Base-by-base conservation (phyloP, 1,139 yeast genomes). In the Saccharomyces hybrid region DNA sequence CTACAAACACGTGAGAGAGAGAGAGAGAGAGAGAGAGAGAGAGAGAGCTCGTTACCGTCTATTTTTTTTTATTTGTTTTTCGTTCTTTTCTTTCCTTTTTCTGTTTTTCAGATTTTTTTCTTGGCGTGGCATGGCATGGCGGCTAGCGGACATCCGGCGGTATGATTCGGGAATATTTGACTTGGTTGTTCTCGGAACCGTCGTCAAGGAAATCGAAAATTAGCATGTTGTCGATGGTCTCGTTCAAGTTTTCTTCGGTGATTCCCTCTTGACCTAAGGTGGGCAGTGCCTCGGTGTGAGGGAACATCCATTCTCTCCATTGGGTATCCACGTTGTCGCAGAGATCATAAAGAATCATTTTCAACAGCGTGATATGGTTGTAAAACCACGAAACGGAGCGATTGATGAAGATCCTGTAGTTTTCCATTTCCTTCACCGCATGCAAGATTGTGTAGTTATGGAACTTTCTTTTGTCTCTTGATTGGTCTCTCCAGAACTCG, bases 351-450 rank as follows among this genome's bases (percentile, higher is more conserved):
- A 68, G 56, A 27, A 67, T 66, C 70, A 68, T 67, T 52, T 67
- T 68, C 29, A 68, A 60, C 32, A 68, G 53, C 1, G 71, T 68
- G 28, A 68, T 67, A 54, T 68, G 71, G 55, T 68, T 68, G 54
- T 68, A 68, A 48, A 68, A 68, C 71, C 71, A 68, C 4, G 71
- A 68, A 3, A 68, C 71, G 2, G 71, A 68, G 53, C 71, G 58
- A 52, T 66, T 67, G 48, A 68, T 66, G 54, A 68, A 68, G 2
- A 67, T 62, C 53, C 71, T 59, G 52, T 68, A 68, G 53, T 67
- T 67, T 59, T 68, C 71, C 70, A 68, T 65, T 52, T 68, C 71
- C 53, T 67, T 67, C 5, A 67, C 69, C n/a, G 70, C 68, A 57
- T 68, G 71, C 51, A 67, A 50, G 42, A 68, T 63, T 1, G 71